Percentiles rank a stretch among this genome's conserved stretches.
Evolutionary conservation across 148 eudicot species (phyloP).

Genomic region (Rhododendron vialii): DNA sequence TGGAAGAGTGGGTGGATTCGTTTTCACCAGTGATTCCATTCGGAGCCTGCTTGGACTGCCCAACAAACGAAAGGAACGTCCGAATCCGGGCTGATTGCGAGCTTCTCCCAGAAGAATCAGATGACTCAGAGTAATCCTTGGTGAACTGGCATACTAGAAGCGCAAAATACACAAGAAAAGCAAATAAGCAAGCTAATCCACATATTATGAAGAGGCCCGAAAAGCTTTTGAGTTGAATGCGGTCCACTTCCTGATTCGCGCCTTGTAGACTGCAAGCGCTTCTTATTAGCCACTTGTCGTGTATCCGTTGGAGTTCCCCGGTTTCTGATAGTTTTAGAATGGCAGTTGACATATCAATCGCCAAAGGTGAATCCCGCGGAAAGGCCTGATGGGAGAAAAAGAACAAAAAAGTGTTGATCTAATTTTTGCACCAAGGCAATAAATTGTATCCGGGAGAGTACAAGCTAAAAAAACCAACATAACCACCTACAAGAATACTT

Average conservation of each 20-base stretch:
- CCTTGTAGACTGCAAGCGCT: conserved; percentile 65
- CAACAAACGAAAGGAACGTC: conserved; percentile 52
- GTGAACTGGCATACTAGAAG: conserved; percentile 35
- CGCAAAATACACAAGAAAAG: conserved; percentile 38
- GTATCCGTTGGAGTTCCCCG: conserved; percentile 73
- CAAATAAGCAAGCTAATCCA: conserved; percentile 43
- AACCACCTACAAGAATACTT: neutral
- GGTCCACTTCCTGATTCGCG: conserved; percentile 41
- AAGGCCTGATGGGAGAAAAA: conserved; percentile 44
- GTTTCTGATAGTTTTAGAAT: conserved; percentile 59
- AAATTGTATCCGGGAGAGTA: neutral
- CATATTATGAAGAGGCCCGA: conserved; percentile 54
- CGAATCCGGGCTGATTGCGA: conserved; percentile 31
- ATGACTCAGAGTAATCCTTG: conserved; percentile 22
- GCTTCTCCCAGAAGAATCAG: conserved; percentile 12
- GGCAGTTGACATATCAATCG: conserved; percentile 70
- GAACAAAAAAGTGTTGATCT: neutral
- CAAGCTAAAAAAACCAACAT: neutral
- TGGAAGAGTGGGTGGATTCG: neutral
- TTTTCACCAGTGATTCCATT: conserved; percentile 8
- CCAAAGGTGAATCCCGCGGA: conserved; percentile 69
- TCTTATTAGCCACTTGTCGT: conserved; percentile 68
- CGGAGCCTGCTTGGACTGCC: conserved; percentile 35
- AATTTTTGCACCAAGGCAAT: neutral
- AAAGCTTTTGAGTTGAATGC: conserved; percentile 51